Conservation (phyloP, 2,329 filamentous ascomycete species). For the Talaromyces sp. region DNA sequence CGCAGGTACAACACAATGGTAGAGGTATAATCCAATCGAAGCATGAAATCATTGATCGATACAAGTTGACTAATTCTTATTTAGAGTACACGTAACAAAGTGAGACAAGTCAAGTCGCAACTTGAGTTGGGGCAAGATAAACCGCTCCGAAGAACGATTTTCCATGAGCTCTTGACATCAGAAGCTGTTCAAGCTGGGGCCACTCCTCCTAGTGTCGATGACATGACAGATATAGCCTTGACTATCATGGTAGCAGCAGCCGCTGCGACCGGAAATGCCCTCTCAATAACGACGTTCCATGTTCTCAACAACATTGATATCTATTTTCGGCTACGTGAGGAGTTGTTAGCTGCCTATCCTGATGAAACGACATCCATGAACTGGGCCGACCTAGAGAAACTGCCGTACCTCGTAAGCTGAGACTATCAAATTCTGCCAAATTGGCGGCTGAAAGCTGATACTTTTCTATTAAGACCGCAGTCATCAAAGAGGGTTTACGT, state of each 20-base stretch:
- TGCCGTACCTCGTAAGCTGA: background rate
- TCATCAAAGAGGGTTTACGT: background rate
- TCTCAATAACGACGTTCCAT: background rate
- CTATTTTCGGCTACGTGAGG: background rate
- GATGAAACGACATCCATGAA: background rate
- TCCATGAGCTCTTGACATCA: background rate
- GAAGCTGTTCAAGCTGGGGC: background rate
- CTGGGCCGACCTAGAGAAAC: background rate
- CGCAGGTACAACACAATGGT: background rate
- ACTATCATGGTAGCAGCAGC: background rate
- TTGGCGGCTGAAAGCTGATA: background rate
- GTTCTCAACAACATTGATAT: background rate
- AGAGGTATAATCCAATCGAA: background rate
- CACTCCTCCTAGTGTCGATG: background rate
- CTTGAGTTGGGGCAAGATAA: background rate
- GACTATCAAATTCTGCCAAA: background rate
- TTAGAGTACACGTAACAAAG: background rate
- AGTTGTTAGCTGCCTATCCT: background rate
- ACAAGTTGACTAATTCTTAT: background rate
- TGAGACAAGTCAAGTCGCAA: background rate
- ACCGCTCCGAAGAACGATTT: background rate
- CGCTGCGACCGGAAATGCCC: background rate
- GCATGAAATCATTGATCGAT: background rate
- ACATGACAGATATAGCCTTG: background rate
- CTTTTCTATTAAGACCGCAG: background rate